Evolutionary conservation across 148 eudicot genomes (phyloP), one percentile per base, ranked within the genome.

Genomic region (Salicornia ramosissima): DNA sequence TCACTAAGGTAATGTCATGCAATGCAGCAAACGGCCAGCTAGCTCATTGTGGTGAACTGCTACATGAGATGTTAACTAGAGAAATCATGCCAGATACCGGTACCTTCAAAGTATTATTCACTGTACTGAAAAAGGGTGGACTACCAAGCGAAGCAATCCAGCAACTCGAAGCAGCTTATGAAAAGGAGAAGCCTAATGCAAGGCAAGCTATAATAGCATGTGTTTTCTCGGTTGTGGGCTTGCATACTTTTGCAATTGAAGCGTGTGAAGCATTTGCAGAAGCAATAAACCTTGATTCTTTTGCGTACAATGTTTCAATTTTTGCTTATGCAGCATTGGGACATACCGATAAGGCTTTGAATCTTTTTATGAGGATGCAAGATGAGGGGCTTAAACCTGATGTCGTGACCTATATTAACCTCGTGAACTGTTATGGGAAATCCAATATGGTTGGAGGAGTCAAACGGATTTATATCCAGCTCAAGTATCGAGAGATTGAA

Each of bases 381-480:
- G 96, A 89, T 61, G 86, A 83, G 65, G 96, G 92, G 29, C 33
- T 83, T 51, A 66, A 82, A 65, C 86, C 92, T 2, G 90, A 86
- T 43, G 8, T 77, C 43, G 85, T 89, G 49, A 92, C 97, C 24
- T 83, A 80, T 24, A 84, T 87, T 31, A 61, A 78, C 81, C 89
- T 92, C 46, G 86, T 87, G 19, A 74, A 76, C 36, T 92, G 97
- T 69, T 92, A 92, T 69, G 92, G 96, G 21, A 82, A 78, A 78
- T 88, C 88, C 12, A 85, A 83, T 22, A 92, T 92, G 91, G 73
- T 89, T 18, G 97, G 86, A 77, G 97, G 90, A 47, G 87, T 92
- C 65, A 89, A 87, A 70, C 78, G 96, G 52, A 72, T 92, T 42
- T 80, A 87, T 58, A 74, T 81, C 62, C 79, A 71, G 74, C 47